Conservation (phyloP, 2,329 filamentous ascomycete genomes). For the Hypocreales sp. region DNA sequence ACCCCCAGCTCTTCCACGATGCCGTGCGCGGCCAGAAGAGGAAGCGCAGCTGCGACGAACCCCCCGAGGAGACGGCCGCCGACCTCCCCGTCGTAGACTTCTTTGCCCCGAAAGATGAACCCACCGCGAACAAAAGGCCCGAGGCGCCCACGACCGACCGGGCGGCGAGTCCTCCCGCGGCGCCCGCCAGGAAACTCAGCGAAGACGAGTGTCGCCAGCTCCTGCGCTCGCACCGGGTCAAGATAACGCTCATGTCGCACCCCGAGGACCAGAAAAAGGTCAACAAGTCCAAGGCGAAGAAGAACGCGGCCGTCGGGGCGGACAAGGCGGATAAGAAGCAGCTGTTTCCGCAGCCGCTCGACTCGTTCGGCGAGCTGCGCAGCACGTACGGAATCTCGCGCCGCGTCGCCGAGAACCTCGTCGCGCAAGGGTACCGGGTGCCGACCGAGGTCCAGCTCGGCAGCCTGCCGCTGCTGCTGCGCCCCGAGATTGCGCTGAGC, state of each 20-base stretch:
- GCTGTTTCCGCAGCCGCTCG: constrained; percentile 67
- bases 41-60: constrained; percentile 30
- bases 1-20: constrained; percentile 57
- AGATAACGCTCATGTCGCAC: constrained; percentile 60
- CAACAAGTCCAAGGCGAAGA: constrained; percentile 40
- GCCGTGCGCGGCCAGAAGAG: constrained; percentile 35
- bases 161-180: constrained; percentile 12
- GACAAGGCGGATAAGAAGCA: constrained; percentile 40
- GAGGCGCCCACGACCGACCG: constrained; percentile 9
- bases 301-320: constrained; percentile 27
- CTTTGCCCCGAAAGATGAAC: constrained; percentile 33
- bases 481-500: constrained; percentile 32
- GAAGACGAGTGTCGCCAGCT: constrained; percentile 60
- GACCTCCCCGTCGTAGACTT: constrained; percentile 38
- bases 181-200: constrained; percentile 28
- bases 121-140: constrained; percentile 16
- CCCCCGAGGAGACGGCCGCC: constrained; percentile 10
- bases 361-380: constrained; percentile 59
- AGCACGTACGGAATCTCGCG: constrained; percentile 57
- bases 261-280: constrained; percentile 24
- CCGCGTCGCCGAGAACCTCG: constrained; percentile 62
- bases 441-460: constrained; percentile 93
- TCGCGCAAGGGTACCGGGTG: constrained; percentile 67
- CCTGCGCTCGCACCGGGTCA: constrained; percentile 67
- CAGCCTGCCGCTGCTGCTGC: constrained; percentile 63